Percentiles rank a stretch among this genome's conserved stretches.
Conservation (phyloP, 1,139 yeast genomes). For the Geotrichum restrictum region DNA sequence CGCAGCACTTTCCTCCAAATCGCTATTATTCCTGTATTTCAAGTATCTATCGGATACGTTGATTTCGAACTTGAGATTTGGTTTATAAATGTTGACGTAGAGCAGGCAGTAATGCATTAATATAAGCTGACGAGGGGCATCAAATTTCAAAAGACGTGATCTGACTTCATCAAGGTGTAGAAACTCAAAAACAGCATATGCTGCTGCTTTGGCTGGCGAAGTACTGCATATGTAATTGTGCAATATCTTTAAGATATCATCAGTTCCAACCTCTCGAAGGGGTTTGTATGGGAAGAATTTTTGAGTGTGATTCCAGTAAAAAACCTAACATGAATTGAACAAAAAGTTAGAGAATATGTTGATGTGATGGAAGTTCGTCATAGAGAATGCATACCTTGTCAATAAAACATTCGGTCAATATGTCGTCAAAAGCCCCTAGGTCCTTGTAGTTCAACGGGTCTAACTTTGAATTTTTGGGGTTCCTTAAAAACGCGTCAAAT, state of each 20-base stretch:
- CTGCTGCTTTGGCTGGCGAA: slow-evolving; percentile 20
- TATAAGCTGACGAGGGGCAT: slow-evolving; percentile 31
- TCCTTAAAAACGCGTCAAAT: background rate
- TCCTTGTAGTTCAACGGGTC: slow-evolving; percentile 35
- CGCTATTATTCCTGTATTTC: background rate
- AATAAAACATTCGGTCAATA: slow-evolving; percentile 39
- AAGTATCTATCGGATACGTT: slow-evolving; percentile 45
- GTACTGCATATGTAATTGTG: slow-evolving; percentile 26
- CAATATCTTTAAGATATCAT: slow-evolving; percentile 26
- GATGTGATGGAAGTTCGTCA: background rate
- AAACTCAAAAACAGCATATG: slow-evolving; percentile 33
- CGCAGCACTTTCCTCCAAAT: background rate
- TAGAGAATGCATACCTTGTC: slow-evolving; percentile 31
- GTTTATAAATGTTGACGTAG: slow-evolving; percentile 40
- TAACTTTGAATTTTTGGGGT: background rate
- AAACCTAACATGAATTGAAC: background rate
- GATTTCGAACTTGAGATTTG: slow-evolving; percentile 44
- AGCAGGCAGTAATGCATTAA: slow-evolving; percentile 41
- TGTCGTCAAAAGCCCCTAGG: slow-evolving; percentile 53
- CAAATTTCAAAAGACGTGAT: slow-evolving; percentile 34
- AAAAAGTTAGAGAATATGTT: background rate
- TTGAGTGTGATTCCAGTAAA: slow-evolving; percentile 27
- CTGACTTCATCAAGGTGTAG: slow-evolving; percentile 33
- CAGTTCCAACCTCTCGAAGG: slow-evolving; percentile 28
- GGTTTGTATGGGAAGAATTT: slow-evolving; percentile 36